Evolutionary conservation across 2,329 filamentous ascomycete genomes (phyloP), one percentile per base, ranked within the genome.

Genomic region (Scedosporium boydii): DNA sequence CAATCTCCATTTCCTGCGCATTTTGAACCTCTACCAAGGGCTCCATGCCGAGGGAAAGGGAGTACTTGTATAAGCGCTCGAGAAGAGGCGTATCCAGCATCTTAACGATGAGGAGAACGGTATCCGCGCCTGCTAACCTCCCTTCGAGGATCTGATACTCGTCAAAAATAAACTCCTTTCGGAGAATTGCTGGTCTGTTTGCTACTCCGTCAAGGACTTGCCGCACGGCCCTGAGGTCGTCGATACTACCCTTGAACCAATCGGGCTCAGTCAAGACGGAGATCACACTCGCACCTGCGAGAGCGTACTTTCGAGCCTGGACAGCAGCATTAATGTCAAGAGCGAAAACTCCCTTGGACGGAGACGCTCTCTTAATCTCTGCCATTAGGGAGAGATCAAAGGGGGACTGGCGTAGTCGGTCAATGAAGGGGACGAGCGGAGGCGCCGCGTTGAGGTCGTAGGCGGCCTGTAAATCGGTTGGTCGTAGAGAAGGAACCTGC

Each of bases 191-290:
- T 2, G 95, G 96, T 60, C 95, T 84, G 72, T 97, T 96, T 1
- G 91, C 88, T 87, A 99, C 92, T 12, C 89, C 88, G 68, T 92
- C 86, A n/a, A 99, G 78, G 58, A 90, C 92, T 74, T 93, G 90
- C 55, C 95, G 86, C 34, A 98, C 95, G 41, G 88, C 86, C 64
- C 90, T 86, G 61, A 99, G 78, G 72, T 99, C 95, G 63, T 99
- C 93, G 64, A 99, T 93, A 74, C 89, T 96, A 58, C 95, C 95
- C 77, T 97, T 98, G 81, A 99, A 99, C 95, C 95, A 99, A 71
- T 98, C 90, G 0, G 96, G 95, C 75, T 99, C 95, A 0, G 95
- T 99, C 57, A 99, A 83, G n/a, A 99, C 95, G 1, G 95, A 98
- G 67, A 99, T 99, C 46, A 96, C 91, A 72, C 93, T 98, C 58